Evolutionary conservation across 164 flowering plant genomes (phyloP).

Genomic region (Magnolia sinica): DNA sequence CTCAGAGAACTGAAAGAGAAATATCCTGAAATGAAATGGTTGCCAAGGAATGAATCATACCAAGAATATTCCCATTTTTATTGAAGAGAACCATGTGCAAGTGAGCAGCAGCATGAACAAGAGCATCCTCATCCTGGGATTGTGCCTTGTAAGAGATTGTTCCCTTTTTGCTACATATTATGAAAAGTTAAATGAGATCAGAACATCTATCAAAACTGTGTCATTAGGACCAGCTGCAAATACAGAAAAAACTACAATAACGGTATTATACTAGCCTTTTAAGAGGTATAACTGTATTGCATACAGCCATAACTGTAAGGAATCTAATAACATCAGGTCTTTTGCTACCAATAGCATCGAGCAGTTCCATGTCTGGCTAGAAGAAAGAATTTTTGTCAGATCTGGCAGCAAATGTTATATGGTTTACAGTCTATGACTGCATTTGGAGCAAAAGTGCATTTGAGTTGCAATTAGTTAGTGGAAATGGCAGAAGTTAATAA

Average conservation of each 20-base stretch:
- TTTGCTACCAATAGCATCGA: constrained; percentile 58
- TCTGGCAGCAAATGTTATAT: neutral
- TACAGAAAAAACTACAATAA: constrained; percentile 3
- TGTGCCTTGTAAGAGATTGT: constrained; percentile 77
- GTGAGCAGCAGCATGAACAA: constrained; percentile 87
- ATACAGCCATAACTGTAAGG: constrained; percentile 86
- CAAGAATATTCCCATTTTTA: constrained; percentile 67
- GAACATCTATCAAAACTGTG: neutral
- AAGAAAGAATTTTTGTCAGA: constrained; percentile 6
- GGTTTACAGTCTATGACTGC: neutral
- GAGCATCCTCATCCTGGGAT: constrained; percentile 99
- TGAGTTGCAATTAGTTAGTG: neutral
- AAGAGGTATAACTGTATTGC: constrained; percentile 89
- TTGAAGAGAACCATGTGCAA: constrained; percentile 73
- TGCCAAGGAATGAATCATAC: constrained; percentile 29
- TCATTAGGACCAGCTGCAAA: neutral
- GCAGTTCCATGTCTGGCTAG: constrained; percentile 60
- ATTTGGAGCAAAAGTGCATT: too few species aligned
- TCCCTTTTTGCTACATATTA: constrained; percentile 63
- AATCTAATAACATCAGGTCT: constrained; percentile 70
- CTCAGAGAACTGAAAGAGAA: constrained; percentile 1
- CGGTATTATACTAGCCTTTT: constrained; percentile 44
- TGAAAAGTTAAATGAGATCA: constrained; percentile 4
- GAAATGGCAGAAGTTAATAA: neutral
- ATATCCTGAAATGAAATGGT: constrained; percentile 5